Evolutionary conservation across 2,329 filamentous ascomycete species (phyloP), one percentile per base, ranked within the genome.

Genomic region (Lasiodiplodia citricola): DNA sequence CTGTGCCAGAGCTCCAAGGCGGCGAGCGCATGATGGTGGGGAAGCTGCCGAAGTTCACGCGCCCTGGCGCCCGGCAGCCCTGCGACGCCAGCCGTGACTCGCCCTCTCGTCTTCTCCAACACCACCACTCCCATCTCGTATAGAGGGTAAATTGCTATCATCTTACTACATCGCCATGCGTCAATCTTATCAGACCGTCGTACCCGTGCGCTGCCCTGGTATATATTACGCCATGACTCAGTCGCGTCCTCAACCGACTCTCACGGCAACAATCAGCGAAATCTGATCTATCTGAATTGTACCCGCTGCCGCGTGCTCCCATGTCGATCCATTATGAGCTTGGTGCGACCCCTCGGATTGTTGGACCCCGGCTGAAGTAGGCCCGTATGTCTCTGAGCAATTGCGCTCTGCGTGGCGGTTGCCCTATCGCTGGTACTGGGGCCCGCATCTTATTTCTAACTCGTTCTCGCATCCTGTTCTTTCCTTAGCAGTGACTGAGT

Each of bases 121-220:
- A 64, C 60, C 60, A 63, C 58, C 16, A n/a, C 18, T n/a, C 58
- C 25, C 11, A 25, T 37, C 47, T 64, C 60, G 60, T 64, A 64
- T 64, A 52, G 60, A n/a, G 44, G 47, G 37, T 52, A 52, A 47
- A 64, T 64, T 64, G 60, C 47, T 37, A 54, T 64, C 60, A 64
- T 64, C 37, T 64, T 31, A 64, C 28, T 5, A 10, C 25, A 31
- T 37, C n/a, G 5, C 47, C 41, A 64, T 50, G 41, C 60, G 60
- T 47, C 60, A 64, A 28, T 31, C 28, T 35, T 38, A 50, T 47
- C 44, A 64, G 41, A 64, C 47, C 51, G 1, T 18, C 37, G 60
- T 31, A 21, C 31, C 60, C 60, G 60, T 64, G 60, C 60, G 60
- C 31, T 21, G 18, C 25, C 60, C 60, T 50, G 51, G 25, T 50